Percentiles rank a stretch among this genome's conserved stretches.
These are phyloP conservation scores for Rhynchospora tenuis DNA, from an alignment of 176 grass and related monocot species.

Conservation along the genomic window DNA sequence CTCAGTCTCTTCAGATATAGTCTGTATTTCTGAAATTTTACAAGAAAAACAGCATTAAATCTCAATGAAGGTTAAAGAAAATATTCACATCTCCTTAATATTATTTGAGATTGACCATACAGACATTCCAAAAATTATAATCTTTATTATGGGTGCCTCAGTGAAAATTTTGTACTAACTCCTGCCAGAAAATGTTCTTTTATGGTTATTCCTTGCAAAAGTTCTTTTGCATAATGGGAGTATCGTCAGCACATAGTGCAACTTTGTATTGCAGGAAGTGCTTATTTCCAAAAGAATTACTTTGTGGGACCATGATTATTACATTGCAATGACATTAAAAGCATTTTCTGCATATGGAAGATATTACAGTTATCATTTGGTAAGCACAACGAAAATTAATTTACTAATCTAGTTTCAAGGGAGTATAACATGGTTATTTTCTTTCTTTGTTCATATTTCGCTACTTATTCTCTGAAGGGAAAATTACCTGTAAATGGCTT, in stretches of 20 bases:
- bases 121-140: background rate
- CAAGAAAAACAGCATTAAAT: conserved; percentile 25
- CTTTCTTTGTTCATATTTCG: background rate
- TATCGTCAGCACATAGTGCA: background rate
- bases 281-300: background rate
- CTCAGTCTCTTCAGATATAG: conserved; percentile 89
- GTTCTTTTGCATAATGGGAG: background rate
- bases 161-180: background rate
- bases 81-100: background rate
- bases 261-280: background rate
- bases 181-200: background rate
- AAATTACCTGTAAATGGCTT: conserved; percentile 85
- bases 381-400: conserved; percentile 10
- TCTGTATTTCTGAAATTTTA: conserved; percentile 82
- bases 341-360: background rate
- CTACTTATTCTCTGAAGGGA: background rate
- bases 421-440: background rate
- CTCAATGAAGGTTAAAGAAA: background rate
- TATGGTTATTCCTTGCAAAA: background rate
- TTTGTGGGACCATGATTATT: background rate
- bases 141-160: background rate
- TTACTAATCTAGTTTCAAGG: background rate
- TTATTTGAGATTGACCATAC: background rate
- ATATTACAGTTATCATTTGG: background rate
- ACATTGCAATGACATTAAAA: background rate